Percentiles rank a stretch among this genome's conserved stretches.
phyloP scores from a whole-genome alignment of 768 basidiomycete species.

The Tephrocybe sp. region DNA sequence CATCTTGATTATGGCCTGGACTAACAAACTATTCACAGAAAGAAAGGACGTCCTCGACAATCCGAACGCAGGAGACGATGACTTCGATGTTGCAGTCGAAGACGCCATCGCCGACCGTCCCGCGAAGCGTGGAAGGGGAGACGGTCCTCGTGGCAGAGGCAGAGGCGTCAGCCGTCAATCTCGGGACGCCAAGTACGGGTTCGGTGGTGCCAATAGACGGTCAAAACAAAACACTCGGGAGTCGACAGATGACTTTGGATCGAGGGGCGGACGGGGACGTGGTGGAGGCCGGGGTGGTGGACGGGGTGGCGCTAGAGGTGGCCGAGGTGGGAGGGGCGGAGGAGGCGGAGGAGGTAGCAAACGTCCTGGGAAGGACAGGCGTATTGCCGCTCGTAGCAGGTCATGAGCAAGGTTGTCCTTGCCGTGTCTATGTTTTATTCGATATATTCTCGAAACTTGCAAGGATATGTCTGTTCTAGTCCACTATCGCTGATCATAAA shows the following conservation, averaged over 20 bases:
- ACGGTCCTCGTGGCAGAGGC: constrained; percentile 36
- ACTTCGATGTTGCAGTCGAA: constrained; percentile 89
- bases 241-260: constrained; percentile 76
- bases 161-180: constrained; percentile 47
- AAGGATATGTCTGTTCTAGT: not conserved
- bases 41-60: constrained; percentile 80
- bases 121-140: constrained; percentile 51
- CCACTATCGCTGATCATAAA: too few relatives aligned
- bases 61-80: constrained; percentile 57
- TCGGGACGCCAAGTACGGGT: constrained; percentile 82
- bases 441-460: not conserved
- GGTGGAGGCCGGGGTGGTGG: constrained; percentile 19
- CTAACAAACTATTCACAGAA: too few relatives aligned
- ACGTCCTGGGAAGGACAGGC: constrained; percentile 60
- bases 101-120: constrained; percentile 81
- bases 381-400: constrained; percentile 44
- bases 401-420: constrained; percentile 9
- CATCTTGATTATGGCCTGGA: too few relatives aligned
- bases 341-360: constrained; percentile 36
- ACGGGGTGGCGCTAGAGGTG: constrained; percentile 32
- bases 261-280: constrained; percentile 23
- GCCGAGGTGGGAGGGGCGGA: constrained; percentile 26
- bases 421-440: not conserved
- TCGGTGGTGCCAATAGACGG: constrained; percentile 66
- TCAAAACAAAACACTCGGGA: constrained; percentile 82